phyloP scores from a whole-genome alignment of 78 protist genomes.

The Cyanophora paradoxa region DNA sequence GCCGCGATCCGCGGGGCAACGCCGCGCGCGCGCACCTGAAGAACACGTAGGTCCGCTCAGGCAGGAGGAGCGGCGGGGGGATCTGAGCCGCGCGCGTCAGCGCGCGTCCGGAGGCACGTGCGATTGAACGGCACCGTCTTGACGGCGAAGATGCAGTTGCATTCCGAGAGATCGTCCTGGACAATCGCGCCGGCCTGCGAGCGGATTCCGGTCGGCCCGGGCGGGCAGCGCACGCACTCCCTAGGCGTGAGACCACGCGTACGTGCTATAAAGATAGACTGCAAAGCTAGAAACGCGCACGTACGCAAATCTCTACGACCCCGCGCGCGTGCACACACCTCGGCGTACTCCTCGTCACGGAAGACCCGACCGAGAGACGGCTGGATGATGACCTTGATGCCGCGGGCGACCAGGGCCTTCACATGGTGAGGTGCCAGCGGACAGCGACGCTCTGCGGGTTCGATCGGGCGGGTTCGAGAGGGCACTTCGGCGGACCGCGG shows the following conservation, averaged over 20 bases:
- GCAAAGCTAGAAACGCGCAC: neutral
- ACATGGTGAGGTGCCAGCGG: slow-evolving; percentile 88
- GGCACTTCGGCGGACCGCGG: no score
- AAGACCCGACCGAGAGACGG: slow-evolving; percentile 65
- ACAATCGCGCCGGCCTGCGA: slow-evolving; percentile 81
- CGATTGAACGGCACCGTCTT: slow-evolving; percentile 73
- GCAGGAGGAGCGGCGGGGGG: slow-evolving; percentile 39
- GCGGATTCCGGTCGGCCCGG: neutral
- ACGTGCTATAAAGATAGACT: neutral
- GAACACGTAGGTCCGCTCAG: slow-evolving; percentile 7
- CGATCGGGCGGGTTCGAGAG: no score
- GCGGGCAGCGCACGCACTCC: neutral
- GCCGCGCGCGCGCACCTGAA: neutral
- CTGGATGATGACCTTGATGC: slow-evolving; percentile 70
- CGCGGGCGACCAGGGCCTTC: slow-evolving; percentile 32
- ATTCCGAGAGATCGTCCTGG: slow-evolving; percentile 59
- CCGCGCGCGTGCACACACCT: no score
- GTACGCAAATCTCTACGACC: no score
- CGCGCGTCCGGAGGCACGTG: no score
- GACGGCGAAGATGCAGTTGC: slow-evolving; percentile 69
- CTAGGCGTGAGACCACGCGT: neutral
- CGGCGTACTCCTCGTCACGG: slow-evolving; percentile 52
- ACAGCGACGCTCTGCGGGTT: slow-evolving; percentile 87
- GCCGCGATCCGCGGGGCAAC: neutral
- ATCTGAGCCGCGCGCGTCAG: no score